These are phyloP conservation scores for bread wheat (Triticum aestivum) DNA, from an alignment of 176 grass and related monocot genomes.

Conservation along the genomic window DNA sequence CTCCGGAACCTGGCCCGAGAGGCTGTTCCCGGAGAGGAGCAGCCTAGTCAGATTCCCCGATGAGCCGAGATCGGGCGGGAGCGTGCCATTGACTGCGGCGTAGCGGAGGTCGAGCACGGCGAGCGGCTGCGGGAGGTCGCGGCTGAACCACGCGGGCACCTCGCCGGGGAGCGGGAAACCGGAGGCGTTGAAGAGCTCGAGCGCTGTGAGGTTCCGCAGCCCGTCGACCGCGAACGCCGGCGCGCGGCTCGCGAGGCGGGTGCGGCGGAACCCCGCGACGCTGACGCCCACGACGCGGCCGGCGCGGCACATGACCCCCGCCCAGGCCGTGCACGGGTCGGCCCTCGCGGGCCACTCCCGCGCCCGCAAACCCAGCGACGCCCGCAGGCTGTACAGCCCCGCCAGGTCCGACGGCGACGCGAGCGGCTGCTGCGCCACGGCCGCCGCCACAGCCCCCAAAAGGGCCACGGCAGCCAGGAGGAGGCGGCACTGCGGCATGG, in stretches of 20 bases:
- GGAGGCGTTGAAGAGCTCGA: constrained; percentile 78
- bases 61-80: constrained; percentile 54
- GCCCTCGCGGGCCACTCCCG: constrained; percentile 61
- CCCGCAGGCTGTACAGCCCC: constrained; percentile 65
- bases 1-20: constrained; percentile 47
- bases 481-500: background rate
- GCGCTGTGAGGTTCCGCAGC: constrained; percentile 46
- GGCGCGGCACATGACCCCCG: constrained; percentile 52
- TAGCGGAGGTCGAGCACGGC: constrained; percentile 58
- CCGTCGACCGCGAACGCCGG: constrained; percentile 51
- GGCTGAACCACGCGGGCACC: constrained; percentile 67
- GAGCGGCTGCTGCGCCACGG: constrained; percentile 31
- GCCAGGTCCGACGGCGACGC: constrained; percentile 42
- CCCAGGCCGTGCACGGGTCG: constrained; percentile 64
- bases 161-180: constrained; percentile 67
- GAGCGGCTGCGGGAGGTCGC: constrained; percentile 35
- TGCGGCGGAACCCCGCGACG: constrained; percentile 66
- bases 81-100: constrained; percentile 44
- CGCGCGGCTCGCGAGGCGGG: constrained; percentile 21
- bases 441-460: background rate
- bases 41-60: constrained; percentile 48
- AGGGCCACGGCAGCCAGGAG: background rate
- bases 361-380: constrained; percentile 61
- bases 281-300: constrained; percentile 66
- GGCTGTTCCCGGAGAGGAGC: constrained; percentile 43